These are phyloP conservation scores for Closterium sp. DNA, from an alignment of 139 green algal species.

Conservation along the genomic window DNA sequence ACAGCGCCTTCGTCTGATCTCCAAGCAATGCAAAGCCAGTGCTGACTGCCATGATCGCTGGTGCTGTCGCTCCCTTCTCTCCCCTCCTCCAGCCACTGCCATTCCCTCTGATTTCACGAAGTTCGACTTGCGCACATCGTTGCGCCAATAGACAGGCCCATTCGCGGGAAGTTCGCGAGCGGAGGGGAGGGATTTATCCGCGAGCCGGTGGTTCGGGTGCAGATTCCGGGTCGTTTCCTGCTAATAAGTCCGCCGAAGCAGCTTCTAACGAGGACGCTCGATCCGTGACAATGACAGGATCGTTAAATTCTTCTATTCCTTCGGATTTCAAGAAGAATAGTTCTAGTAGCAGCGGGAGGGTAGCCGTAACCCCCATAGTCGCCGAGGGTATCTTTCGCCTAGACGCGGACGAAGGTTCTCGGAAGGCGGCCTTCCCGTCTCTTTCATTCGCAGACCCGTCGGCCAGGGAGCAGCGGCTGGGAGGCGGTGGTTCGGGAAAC, in stretches of 20 bases:
- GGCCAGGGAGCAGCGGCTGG: neutral
- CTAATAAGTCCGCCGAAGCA: neutral
- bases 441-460: constrained; percentile 26
- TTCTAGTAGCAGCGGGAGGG: constrained; percentile 2
- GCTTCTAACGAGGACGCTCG: neutral
- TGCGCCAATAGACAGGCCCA: neutral
- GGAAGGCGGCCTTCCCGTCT: constrained; percentile 25
- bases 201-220: neutral
- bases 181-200: neutral
- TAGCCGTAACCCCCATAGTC: constrained; percentile 17
- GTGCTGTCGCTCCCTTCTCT: neutral
- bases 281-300: neutral
- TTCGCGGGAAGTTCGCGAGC: neutral
- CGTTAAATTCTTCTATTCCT: neutral
- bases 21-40: too few relatives aligned
- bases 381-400: constrained; percentile 3
- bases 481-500: neutral
- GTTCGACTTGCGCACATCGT: neutral
- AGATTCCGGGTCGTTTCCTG: neutral
- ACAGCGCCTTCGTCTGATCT: too few relatives aligned
- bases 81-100: neutral
- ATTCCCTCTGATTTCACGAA: neutral
- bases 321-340: neutral
- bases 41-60: neutral
- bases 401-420: constrained; percentile 21